Evolutionary conservation across 106 monocot genomes (phyloP).

Genomic region (Hemerocallis citrina): DNA sequence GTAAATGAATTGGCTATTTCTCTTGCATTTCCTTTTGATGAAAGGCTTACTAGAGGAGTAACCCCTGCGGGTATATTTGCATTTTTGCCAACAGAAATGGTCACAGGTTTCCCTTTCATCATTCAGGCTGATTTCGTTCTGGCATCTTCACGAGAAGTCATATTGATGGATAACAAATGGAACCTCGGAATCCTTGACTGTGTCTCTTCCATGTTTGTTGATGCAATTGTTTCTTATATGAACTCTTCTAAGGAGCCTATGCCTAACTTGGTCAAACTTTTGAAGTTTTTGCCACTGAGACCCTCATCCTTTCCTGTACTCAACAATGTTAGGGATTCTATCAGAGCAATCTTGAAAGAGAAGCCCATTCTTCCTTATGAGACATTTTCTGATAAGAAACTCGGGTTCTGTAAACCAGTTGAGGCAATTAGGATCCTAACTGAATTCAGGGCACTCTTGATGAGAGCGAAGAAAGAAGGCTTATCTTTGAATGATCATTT

Average conservation of each 20-base stretch:
- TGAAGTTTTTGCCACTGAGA: constrained; percentile 3
- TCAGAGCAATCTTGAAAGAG: not conserved
- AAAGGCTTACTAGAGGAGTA: constrained; percentile 2
- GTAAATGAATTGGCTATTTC: constrained; percentile 11
- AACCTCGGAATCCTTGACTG: constrained; percentile 17
- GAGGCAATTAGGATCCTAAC: not conserved
- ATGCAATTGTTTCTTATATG: constrained; percentile 13
- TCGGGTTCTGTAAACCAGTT: not conserved
- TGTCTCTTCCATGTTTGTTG: constrained; percentile 13
- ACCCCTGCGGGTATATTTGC: constrained; percentile 3
- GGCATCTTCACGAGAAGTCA: constrained; percentile 17
- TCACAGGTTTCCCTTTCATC: constrained; percentile 17
- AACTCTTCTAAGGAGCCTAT: not conserved
- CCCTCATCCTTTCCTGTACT: not conserved
- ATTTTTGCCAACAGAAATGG: constrained; percentile 19
- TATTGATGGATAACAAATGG: constrained; percentile 20
- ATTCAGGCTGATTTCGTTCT: constrained; percentile 28
- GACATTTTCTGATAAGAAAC: not conserved
- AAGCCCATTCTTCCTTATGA: not conserved
- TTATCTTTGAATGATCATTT: not conserved
- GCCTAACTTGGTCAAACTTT: not conserved
- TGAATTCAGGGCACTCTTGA: not conserved
- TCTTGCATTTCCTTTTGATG: constrained; percentile 15
- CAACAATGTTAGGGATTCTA: not conserved
- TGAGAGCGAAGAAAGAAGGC: not conserved